Evolutionary conservation across 768 basidiomycete genomes (phyloP), one percentile per base, ranked within the genome.

Genomic region (Boletus reticulatus): DNA sequence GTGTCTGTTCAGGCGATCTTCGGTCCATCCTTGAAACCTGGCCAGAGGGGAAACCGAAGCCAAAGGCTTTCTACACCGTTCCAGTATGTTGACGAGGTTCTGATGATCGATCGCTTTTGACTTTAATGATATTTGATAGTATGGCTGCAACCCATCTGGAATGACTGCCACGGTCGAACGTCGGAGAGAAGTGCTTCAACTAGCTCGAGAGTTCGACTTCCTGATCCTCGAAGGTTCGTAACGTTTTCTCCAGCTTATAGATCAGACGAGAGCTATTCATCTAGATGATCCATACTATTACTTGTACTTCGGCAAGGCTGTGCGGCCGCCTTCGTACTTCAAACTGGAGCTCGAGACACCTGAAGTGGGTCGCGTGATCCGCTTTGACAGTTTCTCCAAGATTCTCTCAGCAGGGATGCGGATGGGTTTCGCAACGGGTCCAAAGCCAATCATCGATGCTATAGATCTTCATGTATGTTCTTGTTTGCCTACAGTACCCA

Each of bases 341-440:
- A 77, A 82, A 38, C 78, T 96, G 37, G 94, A 97, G 70, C 76
- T 75, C 13, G 79, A 83, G 50, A 80, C 82, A 59, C 77, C 80
- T 14, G 81, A 84, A 61, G 79, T 82, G 22, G 94, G 94, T 4
- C 83, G 87, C 13, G 92, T 96, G 38, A 62, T 96, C 19, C 84
- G 94, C 39, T 93, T 96, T 68, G 94, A 97, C 67, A 92, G 89
- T 66, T 78, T 96, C 51, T 92, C 89, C 52, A 97, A 97, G 75
- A 76, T 95, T 42, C 77, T 87, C 20, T 86, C 85, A 17, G 80
- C 85, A 20, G 89, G 91, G 13, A 82, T 92, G 65, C 84, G 90
- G 19, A 78, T 94, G 56, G 94, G 93, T 9, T 94, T 89, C 66
- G 84, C 82, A 4, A 84, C 87, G 9, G 93, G 89, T 9, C 92